A percentile compares a stretch with the other conserved stretches of the same genome.
Evolutionary conservation across 352 stramenopile genomes (phyloP).

Genomic region (Phytophthora ramorum): DNA sequence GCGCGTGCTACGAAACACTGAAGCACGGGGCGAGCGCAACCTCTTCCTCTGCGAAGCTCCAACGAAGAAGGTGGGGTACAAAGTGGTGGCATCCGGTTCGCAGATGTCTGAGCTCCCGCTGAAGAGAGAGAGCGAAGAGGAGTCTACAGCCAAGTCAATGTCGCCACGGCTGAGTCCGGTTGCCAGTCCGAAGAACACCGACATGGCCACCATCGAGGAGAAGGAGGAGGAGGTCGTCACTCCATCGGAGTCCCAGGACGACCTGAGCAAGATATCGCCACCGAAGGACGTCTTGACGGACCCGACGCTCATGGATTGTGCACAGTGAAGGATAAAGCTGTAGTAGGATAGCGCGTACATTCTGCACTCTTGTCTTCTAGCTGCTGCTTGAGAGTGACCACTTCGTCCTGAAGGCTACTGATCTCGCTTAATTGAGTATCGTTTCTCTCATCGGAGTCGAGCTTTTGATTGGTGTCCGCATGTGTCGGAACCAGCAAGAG

Average conservation of each 20-base stretch:
- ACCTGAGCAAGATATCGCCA: neutral
- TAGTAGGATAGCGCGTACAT: neutral
- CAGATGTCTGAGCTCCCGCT: constrained; percentile 1
- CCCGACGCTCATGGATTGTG: neutral
- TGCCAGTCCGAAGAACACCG: neutral
- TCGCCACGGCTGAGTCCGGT: neutral
- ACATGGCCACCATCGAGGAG: neutral
- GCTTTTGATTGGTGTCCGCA: constrained; percentile 12
- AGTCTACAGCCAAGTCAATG: neutral
- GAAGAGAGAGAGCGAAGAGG: constrained; percentile 17
- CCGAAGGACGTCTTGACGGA: neutral
- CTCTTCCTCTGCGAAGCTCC: constrained; percentile 26
- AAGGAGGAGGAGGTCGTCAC: neutral
- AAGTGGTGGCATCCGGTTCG: neutral
- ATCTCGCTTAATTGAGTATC: neutral
- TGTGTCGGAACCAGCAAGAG: neutral
- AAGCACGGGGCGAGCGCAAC: constrained; percentile 16
- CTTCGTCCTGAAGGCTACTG: too few species aligned
- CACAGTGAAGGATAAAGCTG: neutral
- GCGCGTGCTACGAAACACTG: constrained; percentile 16
- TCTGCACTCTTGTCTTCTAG: too few species aligned
- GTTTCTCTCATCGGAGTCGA: neutral
- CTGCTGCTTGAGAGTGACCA: too few species aligned
- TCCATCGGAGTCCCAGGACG: neutral
- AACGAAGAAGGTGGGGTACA: constrained; percentile 17